A percentile compares a stretch with the other conserved stretches of the same genome.
Conservation (phyloP, 345 rosid species). For the Bruguiera gymnorhiza region DNA sequence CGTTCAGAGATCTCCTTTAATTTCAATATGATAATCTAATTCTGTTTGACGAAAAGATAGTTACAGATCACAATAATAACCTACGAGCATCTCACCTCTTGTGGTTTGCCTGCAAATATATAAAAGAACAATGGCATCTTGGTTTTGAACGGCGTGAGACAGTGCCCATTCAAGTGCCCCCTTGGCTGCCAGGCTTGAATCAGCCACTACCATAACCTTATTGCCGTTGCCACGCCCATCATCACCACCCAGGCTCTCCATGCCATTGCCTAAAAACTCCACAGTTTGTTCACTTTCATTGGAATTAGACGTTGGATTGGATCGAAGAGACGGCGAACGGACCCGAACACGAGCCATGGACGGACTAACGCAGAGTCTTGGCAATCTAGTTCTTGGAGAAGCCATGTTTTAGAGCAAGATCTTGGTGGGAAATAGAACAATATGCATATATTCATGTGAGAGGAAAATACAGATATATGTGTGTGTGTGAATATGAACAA, state of each 20-base stretch:
- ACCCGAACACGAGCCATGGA: conserved; percentile 33
- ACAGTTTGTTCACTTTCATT: conserved; percentile 43
- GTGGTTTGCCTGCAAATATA: conserved; percentile 42
- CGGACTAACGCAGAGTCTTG: conserved; percentile 40
- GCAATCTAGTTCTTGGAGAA: conserved; percentile 30
- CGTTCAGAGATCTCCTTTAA: not conserved
- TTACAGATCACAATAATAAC: not conserved
- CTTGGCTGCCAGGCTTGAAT: conserved; percentile 58
- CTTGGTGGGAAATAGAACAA: conserved; percentile 7
- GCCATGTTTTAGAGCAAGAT: conserved; percentile 20
- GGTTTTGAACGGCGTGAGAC: conserved; percentile 57
- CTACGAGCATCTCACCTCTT: conserved; percentile 32
- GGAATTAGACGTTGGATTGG: conserved; percentile 32
- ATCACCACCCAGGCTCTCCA: conserved; percentile 15
- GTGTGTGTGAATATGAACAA: not conserved
- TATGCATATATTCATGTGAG: not conserved
- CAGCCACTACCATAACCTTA: conserved; percentile 87
- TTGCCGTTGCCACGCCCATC: conserved; percentile 31
- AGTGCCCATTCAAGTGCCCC: conserved; percentile 92
- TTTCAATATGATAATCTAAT: not conserved
- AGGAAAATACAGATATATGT: not conserved
- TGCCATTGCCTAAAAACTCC: conserved; percentile 39
- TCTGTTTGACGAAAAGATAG: not conserved
- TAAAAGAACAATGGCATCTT: conserved; percentile 61
- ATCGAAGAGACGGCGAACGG: conserved; percentile 44